Percentiles rank a stretch among this genome's conserved stretches.
Evolutionary conservation across 1,284 basidiomycete species (phyloP).

Genomic region (Leccinum subrobustum): DNA sequence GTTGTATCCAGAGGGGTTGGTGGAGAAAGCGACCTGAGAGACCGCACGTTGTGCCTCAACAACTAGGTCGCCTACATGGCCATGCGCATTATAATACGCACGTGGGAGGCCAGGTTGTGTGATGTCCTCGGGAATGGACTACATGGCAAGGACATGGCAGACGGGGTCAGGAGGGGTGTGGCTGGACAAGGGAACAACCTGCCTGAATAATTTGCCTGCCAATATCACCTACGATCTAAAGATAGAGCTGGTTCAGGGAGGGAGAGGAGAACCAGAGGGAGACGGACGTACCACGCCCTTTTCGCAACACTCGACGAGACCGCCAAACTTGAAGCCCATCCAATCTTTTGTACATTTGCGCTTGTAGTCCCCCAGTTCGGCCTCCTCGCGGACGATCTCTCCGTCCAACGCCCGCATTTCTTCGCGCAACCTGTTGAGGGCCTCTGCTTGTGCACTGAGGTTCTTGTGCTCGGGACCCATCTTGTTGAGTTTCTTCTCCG

Average conservation of each 20-base stretch:
- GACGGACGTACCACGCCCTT: constrained; percentile 60
- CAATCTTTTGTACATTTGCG: constrained; percentile 66
- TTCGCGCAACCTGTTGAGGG: constrained; percentile 69
- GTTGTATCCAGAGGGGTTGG: constrained; percentile 36
- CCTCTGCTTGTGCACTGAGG: constrained; percentile 71
- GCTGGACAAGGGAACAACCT: constrained; percentile 23
- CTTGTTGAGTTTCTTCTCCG: constrained; percentile 87
- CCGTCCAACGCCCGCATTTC: constrained; percentile 81
- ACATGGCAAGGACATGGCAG: background rate
- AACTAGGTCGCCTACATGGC: constrained; percentile 59
- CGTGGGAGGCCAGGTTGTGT: constrained; percentile 83
- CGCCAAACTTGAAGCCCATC: constrained; percentile 87
- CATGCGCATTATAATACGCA: constrained; percentile 66
- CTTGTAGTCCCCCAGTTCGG: constrained; percentile 84
- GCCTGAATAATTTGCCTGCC: constrained; percentile 78
- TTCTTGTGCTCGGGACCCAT: constrained; percentile 94
- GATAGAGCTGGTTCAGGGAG: constrained; percentile 1
- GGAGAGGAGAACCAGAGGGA: constrained; percentile 32
- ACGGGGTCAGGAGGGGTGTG: background rate
- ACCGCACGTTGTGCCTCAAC: constrained; percentile 63
- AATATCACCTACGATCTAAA: constrained; percentile 78
- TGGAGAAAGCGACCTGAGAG: constrained; percentile 52
- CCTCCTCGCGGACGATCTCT: constrained; percentile 85
- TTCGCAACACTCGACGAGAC: constrained; percentile 82
- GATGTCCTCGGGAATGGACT: constrained; percentile 80